Conservation (phyloP, 164 flowering plant species). For the Aristolochia contorta region DNA sequence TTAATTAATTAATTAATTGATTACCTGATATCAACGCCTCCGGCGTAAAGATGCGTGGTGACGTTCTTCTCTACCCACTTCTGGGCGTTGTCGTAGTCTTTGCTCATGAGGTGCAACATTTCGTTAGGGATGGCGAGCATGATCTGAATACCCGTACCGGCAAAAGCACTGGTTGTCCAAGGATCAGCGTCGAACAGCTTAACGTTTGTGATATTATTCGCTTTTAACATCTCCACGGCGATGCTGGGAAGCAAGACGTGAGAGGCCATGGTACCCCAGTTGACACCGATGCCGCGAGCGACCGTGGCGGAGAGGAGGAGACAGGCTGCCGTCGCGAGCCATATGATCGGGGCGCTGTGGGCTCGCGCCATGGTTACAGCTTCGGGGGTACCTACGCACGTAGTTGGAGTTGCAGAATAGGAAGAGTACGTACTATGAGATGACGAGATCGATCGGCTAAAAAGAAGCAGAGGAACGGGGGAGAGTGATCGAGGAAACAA, state of each 20-base stretch:
- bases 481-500: no score
- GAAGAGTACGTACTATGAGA: no score
- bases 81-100: constrained; percentile 37
- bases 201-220: constrained; percentile 63
- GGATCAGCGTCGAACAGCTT: constrained; percentile 76
- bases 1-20: no score
- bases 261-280: constrained; percentile 71
- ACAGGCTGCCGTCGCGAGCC: not conserved
- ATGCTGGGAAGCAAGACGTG: constrained; percentile 39
- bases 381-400: no score
- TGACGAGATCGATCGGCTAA: no score
- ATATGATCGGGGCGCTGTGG: not conserved
- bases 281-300: constrained; percentile 49
- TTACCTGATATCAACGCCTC: constrained; percentile 71
- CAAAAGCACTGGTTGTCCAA: constrained; percentile 45
- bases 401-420: no score
- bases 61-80: constrained; percentile 61
- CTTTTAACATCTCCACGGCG: constrained; percentile 58
- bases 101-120: constrained; percentile 21
- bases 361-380: not conserved
- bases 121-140: constrained; percentile 85
- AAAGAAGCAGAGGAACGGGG: no score
- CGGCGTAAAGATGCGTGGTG: constrained; percentile 31
- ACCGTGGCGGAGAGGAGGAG: not conserved
- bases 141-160: constrained; percentile 59